Conservation (phyloP, 2,329 filamentous ascomycete species). For the Trichoderma sp. region DNA sequence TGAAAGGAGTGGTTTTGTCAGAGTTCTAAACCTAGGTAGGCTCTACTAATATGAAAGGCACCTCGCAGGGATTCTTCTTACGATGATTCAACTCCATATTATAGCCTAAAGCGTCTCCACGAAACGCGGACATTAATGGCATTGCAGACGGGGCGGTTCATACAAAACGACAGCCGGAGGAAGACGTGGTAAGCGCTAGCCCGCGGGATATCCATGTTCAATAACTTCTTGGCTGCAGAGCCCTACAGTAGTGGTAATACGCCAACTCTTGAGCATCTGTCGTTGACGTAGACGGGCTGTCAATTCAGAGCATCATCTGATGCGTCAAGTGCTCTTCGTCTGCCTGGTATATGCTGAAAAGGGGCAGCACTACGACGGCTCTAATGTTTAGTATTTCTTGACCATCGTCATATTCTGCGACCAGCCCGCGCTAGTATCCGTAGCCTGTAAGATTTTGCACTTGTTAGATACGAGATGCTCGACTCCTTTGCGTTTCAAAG, state of each 20-base stretch:
- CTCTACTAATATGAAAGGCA: constrained; percentile 8
- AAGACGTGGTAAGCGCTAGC: constrained; percentile 16
- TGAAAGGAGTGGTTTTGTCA: neutral
- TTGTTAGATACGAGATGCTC: constrained; percentile 9
- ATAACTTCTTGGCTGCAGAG: neutral
- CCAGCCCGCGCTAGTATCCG: neutral
- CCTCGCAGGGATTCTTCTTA: constrained; percentile 3
- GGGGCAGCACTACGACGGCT: neutral
- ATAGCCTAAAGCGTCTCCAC: constrained; percentile 6
- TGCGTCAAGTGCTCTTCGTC: neutral
- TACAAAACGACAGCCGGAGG: neutral
- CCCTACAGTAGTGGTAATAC: neutral
- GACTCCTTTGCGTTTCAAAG: neutral
- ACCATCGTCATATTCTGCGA: neutral
- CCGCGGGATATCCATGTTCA: constrained; percentile 1
- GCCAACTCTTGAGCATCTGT: neutral
- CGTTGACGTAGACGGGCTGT: constrained; percentile 12
- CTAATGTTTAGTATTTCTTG: neutral
- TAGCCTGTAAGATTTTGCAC: constrained; percentile 1
- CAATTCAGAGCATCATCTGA: neutral
- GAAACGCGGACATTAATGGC: neutral
- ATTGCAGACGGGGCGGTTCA: neutral
- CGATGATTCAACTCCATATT: constrained; percentile 3
- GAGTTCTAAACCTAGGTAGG: neutral
- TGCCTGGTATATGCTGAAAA: neutral